A percentile compares a stretch with the other conserved stretches of the same genome.
Conservation (phyloP, 2,329 filamentous ascomycete species). For the Periconia digitata region DNA sequence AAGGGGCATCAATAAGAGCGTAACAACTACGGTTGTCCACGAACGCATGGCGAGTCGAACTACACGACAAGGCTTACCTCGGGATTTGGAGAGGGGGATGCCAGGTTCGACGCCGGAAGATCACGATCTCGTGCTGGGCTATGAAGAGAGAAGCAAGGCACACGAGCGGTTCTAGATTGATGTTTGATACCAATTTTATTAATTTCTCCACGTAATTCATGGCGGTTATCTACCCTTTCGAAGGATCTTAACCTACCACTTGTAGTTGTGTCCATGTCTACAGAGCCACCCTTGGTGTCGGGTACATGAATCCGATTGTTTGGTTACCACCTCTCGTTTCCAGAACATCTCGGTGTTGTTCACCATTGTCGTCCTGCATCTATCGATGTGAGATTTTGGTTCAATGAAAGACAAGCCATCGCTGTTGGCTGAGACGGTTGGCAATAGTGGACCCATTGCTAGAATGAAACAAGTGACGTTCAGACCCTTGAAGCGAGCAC, state of each 20-base stretch:
- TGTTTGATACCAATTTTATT: no score
- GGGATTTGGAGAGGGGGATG: no score
- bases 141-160: neutral
- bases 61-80: neutral
- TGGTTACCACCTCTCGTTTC: no score
- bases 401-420: no score
- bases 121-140: neutral
- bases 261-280: no score
- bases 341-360: no score
- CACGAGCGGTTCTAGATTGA: neutral
- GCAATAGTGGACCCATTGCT: no score
- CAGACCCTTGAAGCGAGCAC: neutral
- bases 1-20: conserved; percentile 17
- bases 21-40: conserved; percentile 21
- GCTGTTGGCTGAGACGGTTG: no score
- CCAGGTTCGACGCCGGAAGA: neutral
- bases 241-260: neutral
- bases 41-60: conserved; percentile 5
- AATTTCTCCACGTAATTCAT: neutral
- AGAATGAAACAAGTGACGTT: neutral
- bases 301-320: no score
- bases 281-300: no score
- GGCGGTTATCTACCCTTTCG: neutral
- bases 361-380: no score
- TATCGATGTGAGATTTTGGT: neutral